Evolutionary conservation across 1,284 basidiomycete species (phyloP).

Genomic region (Nidula niveotomentosa): DNA sequence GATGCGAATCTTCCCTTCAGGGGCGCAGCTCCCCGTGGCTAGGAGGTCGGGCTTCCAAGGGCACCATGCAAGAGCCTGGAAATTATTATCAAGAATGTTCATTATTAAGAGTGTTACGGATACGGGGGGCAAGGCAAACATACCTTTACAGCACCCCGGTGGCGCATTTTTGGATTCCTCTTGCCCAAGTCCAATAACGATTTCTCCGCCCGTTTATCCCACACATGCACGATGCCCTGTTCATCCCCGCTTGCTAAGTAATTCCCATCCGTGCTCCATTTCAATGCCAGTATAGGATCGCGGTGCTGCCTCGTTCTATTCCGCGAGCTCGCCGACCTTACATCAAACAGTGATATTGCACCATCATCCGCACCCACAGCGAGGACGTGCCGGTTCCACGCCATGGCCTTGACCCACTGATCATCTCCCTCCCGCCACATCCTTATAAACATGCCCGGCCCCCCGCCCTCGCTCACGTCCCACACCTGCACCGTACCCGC

Average conservation of each 20-base stretch:
- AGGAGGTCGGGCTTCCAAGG: constrained; percentile 38
- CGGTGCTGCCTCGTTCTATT: constrained; percentile 22
- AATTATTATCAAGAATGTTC: not conserved
- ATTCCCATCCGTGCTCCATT: constrained; percentile 31
- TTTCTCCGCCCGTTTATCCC: constrained; percentile 35
- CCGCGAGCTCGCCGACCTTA: constrained; percentile 19
- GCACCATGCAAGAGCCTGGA: constrained; percentile 38
- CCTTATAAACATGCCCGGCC: constrained; percentile 11
- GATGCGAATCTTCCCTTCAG: constrained; percentile 36
- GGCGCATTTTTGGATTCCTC: constrained; percentile 29
- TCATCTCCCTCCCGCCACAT: constrained; percentile 17
- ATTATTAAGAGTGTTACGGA: not conserved
- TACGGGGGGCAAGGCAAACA: not conserved
- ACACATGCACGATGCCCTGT: constrained; percentile 32
- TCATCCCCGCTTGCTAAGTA: constrained; percentile 34
- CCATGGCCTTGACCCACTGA: constrained; percentile 12
- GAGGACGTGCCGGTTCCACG: constrained; percentile 17
- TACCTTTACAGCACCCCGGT: constrained; percentile 34
- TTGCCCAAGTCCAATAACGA: constrained; percentile 25
- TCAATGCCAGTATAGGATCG: constrained; percentile 25
- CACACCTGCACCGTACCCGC: constrained; percentile 30
- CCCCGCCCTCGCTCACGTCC: constrained; percentile 22
- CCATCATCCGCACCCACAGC: constrained; percentile 15
- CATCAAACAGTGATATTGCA: constrained; percentile 31
- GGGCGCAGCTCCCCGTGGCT: constrained; percentile 34